A percentile compares a stretch with the other conserved stretches of the same genome.
Evolutionary conservation across 2,329 filamentous ascomycete genomes (phyloP).

Genomic region (Trichoderma sp.): DNA sequence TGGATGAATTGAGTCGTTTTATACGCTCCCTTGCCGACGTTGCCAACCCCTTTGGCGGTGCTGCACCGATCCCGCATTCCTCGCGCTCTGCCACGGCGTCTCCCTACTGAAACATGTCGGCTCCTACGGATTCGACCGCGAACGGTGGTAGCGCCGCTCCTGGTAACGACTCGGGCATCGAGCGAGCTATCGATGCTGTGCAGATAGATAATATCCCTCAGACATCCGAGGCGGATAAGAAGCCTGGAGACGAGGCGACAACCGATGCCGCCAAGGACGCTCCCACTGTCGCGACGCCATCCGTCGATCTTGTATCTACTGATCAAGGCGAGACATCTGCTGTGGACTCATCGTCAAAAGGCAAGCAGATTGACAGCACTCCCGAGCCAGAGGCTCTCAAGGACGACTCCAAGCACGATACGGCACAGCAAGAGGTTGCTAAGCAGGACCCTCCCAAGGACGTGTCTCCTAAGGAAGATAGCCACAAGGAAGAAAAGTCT

Average conservation of each 20-base stretch:
- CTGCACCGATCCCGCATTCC: slow-evolving; percentile 25
- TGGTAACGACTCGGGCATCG: slow-evolving; percentile 31
- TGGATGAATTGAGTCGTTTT: slow-evolving; percentile 16
- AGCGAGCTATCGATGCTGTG: slow-evolving; percentile 38
- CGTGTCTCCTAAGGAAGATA: slow-evolving; percentile 25
- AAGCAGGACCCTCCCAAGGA: neutral
- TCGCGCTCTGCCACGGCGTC: slow-evolving; percentile 20
- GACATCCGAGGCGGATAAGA: slow-evolving; percentile 9
- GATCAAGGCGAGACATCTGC: slow-evolving; percentile 24
- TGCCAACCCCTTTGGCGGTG: slow-evolving; percentile 25
- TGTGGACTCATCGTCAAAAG: slow-evolving; percentile 29
- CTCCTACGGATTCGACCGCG: slow-evolving; percentile 34
- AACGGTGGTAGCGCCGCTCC: slow-evolving; percentile 30
- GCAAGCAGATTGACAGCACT: slow-evolving; percentile 33
- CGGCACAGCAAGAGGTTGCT: neutral
- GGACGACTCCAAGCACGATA: slow-evolving; percentile 14
- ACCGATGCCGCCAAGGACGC: neutral
- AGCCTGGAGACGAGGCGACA: slow-evolving; percentile 6
- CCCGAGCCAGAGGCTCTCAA: slow-evolving; percentile 21
- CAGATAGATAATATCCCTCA: slow-evolving; percentile 37
- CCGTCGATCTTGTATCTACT: slow-evolving; percentile 23
- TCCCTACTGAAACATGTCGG: slow-evolving; percentile 30
- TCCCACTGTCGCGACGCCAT: slow-evolving; percentile 23
- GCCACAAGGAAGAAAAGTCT: neutral
- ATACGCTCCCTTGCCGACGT: slow-evolving; percentile 7